Evolutionary conservation across 2,329 filamentous ascomycete genomes (phyloP).

Genomic region (Talaromyces sp.): DNA sequence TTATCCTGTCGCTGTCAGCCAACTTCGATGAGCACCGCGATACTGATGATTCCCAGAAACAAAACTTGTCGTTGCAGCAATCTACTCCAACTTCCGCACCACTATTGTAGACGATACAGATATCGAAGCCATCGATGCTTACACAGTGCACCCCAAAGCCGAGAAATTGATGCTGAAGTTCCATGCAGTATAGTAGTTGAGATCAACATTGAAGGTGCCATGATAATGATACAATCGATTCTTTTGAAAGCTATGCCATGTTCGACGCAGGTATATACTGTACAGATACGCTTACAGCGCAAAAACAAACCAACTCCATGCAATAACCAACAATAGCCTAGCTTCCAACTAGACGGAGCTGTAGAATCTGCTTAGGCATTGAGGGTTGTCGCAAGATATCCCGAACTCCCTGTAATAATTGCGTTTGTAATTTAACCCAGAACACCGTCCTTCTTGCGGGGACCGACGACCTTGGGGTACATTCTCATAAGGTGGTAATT

Average conservation of each 20-base stretch:
- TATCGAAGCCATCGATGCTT: constrained; percentile 68
- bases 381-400: constrained; percentile 18
- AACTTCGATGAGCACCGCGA: no score
- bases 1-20: no score
- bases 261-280: constrained; percentile 29
- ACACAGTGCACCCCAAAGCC: constrained; percentile 61
- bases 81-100: constrained; percentile 70
- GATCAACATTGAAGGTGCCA: not conserved
- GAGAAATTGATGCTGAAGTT: constrained; percentile 64
- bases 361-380: no score
- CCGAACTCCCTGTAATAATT: constrained; percentile 21
- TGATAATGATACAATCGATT: constrained; percentile 24
- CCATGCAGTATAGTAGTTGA: constrained; percentile 30
- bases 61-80: constrained; percentile 69
- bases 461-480: constrained; percentile 72
- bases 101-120: constrained; percentile 63
- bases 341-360: not conserved
- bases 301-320: constrained; percentile 24
- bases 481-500: constrained; percentile 87
- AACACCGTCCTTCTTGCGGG: constrained; percentile 64
- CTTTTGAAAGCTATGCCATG: constrained; percentile 21
- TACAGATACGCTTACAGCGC: constrained; percentile 24
- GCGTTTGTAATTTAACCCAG: constrained; percentile 33
- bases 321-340: not conserved
- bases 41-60: constrained; percentile 58